Evolutionary conservation across 2,329 filamentous ascomycete species (phyloP), one percentile per base, ranked within the genome.

Genomic region (Arthrobotrys sphaeroides): DNA sequence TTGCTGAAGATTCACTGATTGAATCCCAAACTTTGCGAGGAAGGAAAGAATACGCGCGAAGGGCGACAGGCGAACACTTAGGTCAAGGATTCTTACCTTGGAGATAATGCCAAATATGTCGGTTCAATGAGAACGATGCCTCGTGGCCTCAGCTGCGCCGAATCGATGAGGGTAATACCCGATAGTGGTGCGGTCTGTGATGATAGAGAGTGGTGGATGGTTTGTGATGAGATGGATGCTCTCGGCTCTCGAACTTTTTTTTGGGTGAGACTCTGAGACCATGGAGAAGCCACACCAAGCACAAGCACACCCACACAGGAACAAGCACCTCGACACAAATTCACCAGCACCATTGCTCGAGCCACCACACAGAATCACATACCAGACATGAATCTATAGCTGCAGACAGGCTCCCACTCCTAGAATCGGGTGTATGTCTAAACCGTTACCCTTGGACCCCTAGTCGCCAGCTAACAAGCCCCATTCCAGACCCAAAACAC

Each of bases 41-140:
- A 33, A 53, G 16, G 59, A 59, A 66, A 65, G 53, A 61, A 16
- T 31, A 59, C 53, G 45, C 70, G 62, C 62, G 45, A 62, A 73
- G 53, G 53, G 45, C 28, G 55, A 64, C 51, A 61, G 26, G 47
- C 36, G 26, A 31, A 53, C 45, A 43, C 47, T 22, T 40, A n/a
- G 26, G 13, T 10, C 40, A 33, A 28, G 13, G 38, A 10, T 7
- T 40, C 67, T 57, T 62, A 72, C 67, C 57, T 57, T 24, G 9
- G 18, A 22, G 2, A 45, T 6, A 42, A 2, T 59, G 36, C 20
- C n/a, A 31, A 31, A 45, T 45, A 61, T 45, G 24, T 22, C 43
- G 40, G 26, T 20, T 24, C 10, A 9, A 12, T 24, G 20, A n/a
- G 16, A 40, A 38, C 9, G 10, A 20, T 22, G 24, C 42, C 24